Conservation (phyloP, 1,284 basidiomycete species). For the Boletus semigastroideus region DNA sequence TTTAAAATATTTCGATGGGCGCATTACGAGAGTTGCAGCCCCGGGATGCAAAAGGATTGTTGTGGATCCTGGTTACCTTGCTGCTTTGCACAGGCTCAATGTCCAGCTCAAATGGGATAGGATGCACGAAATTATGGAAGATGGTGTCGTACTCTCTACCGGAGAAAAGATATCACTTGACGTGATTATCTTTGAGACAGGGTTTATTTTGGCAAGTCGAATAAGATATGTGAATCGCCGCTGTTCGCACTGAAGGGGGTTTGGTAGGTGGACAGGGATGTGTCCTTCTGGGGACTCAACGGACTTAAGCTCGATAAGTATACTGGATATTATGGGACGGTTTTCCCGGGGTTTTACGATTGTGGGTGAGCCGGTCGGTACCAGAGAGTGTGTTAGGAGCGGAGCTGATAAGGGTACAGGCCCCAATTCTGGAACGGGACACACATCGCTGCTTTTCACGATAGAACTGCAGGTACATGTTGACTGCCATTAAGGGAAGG, state of each 20-base stretch:
- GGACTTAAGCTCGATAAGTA: neutral
- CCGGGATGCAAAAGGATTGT: neutral
- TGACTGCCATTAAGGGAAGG: slow-evolving; percentile 1
- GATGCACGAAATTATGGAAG: too few relatives aligned
- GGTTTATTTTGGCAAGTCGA: slow-evolving; percentile 34
- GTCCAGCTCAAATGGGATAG: too few relatives aligned
- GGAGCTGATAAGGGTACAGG: neutral
- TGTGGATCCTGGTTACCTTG: too few relatives aligned
- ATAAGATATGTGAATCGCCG: neutral
- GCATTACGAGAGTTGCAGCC: too few relatives aligned
- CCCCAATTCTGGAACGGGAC: slow-evolving; percentile 1
- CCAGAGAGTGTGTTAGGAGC: neutral
- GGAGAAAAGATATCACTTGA: slow-evolving; percentile 5
- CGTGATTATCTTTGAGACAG: slow-evolving; percentile 4
- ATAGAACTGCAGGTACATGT: neutral
- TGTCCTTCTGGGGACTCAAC: neutral
- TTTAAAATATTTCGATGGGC: neutral
- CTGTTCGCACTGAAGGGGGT: neutral
- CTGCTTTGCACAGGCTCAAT: too few relatives aligned
- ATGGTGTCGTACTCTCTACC: slow-evolving; percentile 5
- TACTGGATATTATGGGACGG: slow-evolving; percentile 42
- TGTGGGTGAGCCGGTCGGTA: neutral
- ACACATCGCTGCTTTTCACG: slow-evolving; percentile 1
- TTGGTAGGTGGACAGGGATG: too few relatives aligned
- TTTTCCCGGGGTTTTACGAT: slow-evolving; percentile 35